These are phyloP conservation scores for Geosmithia flava DNA, from an alignment of 2,329 filamentous ascomycete genomes.

Conservation along the genomic window DNA sequence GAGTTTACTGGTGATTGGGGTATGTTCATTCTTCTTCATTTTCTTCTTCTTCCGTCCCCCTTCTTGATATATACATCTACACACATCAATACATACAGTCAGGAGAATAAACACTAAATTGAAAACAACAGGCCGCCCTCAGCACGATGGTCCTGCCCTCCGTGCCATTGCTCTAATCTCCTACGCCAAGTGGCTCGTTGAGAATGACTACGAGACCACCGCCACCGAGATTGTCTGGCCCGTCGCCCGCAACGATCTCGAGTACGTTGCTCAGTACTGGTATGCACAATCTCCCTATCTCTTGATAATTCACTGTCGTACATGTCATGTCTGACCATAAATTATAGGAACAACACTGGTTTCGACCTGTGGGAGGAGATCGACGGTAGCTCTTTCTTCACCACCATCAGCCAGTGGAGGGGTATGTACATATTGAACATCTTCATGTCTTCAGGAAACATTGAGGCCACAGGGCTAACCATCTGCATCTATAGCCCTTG, in stretches of 20 bases:
- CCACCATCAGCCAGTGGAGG: slow-evolving; percentile 51
- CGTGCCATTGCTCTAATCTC: slow-evolving; percentile 61
- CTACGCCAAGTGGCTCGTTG: slow-evolving; percentile 61
- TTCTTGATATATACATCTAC: not conserved
- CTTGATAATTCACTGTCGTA: not conserved
- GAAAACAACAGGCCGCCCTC: slow-evolving; percentile 8
- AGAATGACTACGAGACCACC: slow-evolving; percentile 48
- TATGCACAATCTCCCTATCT: not conserved
- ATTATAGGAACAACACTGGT: slow-evolving; percentile 43
- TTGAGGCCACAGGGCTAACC: no score
- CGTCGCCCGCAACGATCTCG: slow-evolving; percentile 62
- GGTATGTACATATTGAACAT: slow-evolving; percentile 24
- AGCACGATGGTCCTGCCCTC: slow-evolving; percentile 63
- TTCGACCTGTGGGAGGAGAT: slow-evolving; percentile 84
- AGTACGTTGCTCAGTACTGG: slow-evolving; percentile 66
- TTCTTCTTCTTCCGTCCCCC: not conserved
- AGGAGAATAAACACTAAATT: not conserved
- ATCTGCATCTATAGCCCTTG: slow-evolving; percentile 35
- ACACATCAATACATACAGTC: not conserved
- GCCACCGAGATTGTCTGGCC: slow-evolving; percentile 54
- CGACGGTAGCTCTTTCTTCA: slow-evolving; percentile 68
- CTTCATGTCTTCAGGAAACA: no score
- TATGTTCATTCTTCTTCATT: not conserved
- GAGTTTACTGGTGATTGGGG: slow-evolving; percentile 58
- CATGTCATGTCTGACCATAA: not conserved